Evolutionary conservation across 192 early-diverging fungal species (phyloP).

Genomic region (Linnemannia schmuckeri): DNA sequence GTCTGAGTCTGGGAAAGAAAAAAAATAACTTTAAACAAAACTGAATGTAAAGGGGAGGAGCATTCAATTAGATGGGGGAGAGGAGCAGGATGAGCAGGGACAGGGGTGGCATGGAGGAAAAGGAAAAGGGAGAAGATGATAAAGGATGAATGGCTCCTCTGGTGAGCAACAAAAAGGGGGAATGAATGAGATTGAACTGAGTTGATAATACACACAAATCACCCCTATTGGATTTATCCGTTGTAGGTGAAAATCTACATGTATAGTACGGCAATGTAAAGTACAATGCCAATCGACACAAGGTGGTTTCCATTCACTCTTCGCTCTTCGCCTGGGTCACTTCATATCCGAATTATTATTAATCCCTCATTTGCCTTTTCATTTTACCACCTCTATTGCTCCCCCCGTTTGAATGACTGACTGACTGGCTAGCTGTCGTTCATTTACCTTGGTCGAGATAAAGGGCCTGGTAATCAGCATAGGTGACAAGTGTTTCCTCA

Average conservation of each 20-base stretch:
- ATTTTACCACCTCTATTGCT: neutral
- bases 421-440: too few relatives aligned
- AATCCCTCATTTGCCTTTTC: neutral
- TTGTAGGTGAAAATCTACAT: too few relatives aligned
- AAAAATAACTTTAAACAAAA: neutral
- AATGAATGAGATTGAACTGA: neutral
- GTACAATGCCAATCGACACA: neutral
- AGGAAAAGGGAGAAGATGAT: neutral
- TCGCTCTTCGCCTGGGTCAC: neutral
- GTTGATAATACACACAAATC: neutral
- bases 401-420: neutral
- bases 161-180: neutral
- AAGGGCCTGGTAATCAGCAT: slow-evolving; percentile 45
- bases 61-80: neutral
- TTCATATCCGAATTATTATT: neutral
- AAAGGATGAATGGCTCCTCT: neutral
- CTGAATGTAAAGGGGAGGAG: neutral
- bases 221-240: neutral
- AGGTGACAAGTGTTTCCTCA: slow-evolving; percentile 47
- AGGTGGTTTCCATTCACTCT: neutral
- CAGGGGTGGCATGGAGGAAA: neutral
- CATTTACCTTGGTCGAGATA: slow-evolving; percentile 54
- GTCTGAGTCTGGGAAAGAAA: neutral
- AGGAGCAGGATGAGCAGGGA: slow-evolving; percentile 1
- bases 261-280: neutral